Conservation (phyloP, 192 early-diverging fungal species). For the Allomyces macrogynus region DNA sequence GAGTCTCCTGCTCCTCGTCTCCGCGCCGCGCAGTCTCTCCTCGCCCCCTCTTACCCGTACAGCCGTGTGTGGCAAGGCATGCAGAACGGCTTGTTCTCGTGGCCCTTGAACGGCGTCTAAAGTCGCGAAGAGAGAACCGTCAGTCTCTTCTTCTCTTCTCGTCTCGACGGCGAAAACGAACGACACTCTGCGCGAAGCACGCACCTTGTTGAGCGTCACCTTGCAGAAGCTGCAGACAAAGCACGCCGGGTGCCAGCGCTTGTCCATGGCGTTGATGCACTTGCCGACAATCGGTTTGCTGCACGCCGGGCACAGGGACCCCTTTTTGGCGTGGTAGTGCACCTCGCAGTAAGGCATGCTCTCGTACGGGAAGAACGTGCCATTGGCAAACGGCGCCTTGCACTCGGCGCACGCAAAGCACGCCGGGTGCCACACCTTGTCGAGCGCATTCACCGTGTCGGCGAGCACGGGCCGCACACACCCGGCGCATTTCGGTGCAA, state of each 20-base stretch:
- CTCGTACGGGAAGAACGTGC: constrained; percentile 16
- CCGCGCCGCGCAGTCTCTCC: no score
- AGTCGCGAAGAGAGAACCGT: no score
- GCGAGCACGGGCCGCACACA: constrained; percentile 14
- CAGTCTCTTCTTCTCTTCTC: no score
- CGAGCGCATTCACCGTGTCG: constrained; percentile 20
- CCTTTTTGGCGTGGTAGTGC: constrained; percentile 12
- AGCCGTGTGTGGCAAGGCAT: not conserved
- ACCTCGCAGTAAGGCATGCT: constrained; percentile 17
- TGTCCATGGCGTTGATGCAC: constrained; percentile 3
- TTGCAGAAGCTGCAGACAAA: constrained; percentile 1
- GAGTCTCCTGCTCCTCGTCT: no score
- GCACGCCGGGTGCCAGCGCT: constrained; percentile 4
- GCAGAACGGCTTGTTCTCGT: not conserved
- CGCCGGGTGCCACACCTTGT: constrained; percentile 15
- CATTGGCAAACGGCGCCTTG: constrained; percentile 12
- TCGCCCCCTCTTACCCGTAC: not conserved
- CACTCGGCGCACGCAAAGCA: constrained; percentile 20
- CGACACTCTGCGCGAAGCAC: no score
- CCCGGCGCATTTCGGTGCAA: constrained; percentile 15
- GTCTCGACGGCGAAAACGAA: no score
- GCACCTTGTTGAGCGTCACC: not conserved
- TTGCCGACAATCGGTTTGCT: constrained; percentile 7
- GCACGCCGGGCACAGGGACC: constrained; percentile 6
- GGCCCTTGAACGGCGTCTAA: not conserved